Evolutionary conservation across 2,329 filamentous ascomycete genomes (phyloP), one percentile per base, ranked within the genome.

Genomic region (Chrysoporthe austroafricana): DNA sequence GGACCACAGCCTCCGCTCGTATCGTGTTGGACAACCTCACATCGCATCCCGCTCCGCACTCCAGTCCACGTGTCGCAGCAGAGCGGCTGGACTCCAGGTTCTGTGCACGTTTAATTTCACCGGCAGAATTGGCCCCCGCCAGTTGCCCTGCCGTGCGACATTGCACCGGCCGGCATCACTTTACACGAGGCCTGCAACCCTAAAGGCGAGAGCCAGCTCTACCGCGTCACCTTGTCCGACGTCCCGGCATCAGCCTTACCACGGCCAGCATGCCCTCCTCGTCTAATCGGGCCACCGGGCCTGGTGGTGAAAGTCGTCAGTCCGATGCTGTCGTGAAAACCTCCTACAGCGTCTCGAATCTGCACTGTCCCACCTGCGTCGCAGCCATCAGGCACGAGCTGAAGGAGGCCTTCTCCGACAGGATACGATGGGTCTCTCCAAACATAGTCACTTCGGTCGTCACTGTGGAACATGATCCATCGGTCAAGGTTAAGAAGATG

Each of bases 301-400:
- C 56, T 18, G 62, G 42, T n/a, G 32, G 42, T 21, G 60, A 34
- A 36, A n/a, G 63, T 58, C 68, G 61, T 48, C 66, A 39, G 44
- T 57, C 48, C 59, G 66, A 60, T 66, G 48, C 46, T 32, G 26
- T 64, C 52, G 76, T 82, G 68, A 85, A 83, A 14, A 90, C 87
- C 1, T 89, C 86, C 44, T 88, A 90, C 74, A 83, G 93, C 70
- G 81, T 94, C 72, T 86, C 85, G 70, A 93, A 94, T 77, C 83
- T 94, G n/a, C 91, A 94, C 78, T 93, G 91, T 79, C 88, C 90
- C 16, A 91, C 90, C 69, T 94, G 91, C 76, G 87, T 92, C 62
- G 85, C 86, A 46, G 83, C 85, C 72, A 92, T 94, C 74, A 83
- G 88, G 73, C 80, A 84, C 64, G 83, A 85, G 68, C 79, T 93